Evolutionary conservation across 805 yeast genomes (phyloP), one percentile per base, ranked within the genome.

Genomic region (Metschnikowia peoriensis): DNA sequence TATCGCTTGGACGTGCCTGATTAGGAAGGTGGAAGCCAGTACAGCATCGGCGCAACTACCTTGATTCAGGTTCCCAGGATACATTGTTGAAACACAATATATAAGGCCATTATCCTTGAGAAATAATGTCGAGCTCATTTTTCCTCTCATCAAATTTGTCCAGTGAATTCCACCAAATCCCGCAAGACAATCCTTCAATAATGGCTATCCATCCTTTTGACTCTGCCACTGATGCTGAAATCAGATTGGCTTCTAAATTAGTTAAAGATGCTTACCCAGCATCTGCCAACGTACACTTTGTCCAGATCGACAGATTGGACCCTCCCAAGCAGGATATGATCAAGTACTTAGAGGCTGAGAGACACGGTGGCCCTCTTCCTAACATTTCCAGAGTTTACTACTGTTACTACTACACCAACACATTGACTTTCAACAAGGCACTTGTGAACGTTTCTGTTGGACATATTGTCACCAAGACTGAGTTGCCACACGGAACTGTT

Each of bases 261-360:
- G 71, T 85, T 69, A 85, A 84, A 70, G 86, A 81, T 64, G 64
- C 79, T 50, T 69, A 80, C 64, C 76, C 82, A 16, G 80, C 80
- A 34, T 63, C 71, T 16, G 81, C 77, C 46, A 71, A 75, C 58
- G 81, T 85, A 49, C 88, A 84, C 66, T 86, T 86, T 66, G 76
- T 80, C 48, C 88, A 82, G 66, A 70, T 84, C 55, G 92, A 86
- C 65, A 78, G 84, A 66, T 61, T 80, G 44, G 96, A 88, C 65
- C 96, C 96, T 35, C 92, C 96, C 55, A 88, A 88, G 78, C 73
- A 79, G 60, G 83, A 79, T 56, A 84, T 88, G 86, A 63, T 82
- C 56, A 80, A 77, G 61, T 88, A 77, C 69, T 73, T 88, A 56
- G 85, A 83, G 54, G 85, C 88, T 50, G 90, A 86, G 72, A 82